These are phyloP conservation scores for Stellera chamaejasme DNA, from an alignment of 345 rosid genomes.

Conservation along the genomic window DNA sequence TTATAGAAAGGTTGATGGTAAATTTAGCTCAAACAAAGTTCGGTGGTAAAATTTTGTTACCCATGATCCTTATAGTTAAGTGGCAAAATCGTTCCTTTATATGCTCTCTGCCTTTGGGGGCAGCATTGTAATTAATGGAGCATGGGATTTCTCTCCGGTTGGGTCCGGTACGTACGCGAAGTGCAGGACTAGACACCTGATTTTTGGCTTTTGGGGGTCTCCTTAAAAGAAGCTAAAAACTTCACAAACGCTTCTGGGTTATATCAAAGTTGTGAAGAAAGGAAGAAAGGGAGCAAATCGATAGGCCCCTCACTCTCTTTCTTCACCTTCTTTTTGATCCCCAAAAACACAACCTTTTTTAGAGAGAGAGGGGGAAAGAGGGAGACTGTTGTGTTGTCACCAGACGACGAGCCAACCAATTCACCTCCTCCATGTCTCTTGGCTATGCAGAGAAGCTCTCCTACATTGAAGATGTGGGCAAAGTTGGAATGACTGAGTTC, in stretches of 20 bases:
- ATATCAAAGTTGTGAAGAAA: constrained; percentile 14
- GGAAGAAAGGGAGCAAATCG: neutral
- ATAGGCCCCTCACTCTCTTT: constrained; percentile 9
- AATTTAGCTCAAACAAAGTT: no score
- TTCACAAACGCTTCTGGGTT: constrained; percentile 5
- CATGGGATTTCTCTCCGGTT: neutral
- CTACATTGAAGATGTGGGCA: constrained; percentile 97
- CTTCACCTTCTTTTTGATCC: constrained; percentile 8
- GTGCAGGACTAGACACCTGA: neutral
- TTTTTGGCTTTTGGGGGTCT: constrained; percentile 27
- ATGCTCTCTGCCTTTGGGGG: no score
- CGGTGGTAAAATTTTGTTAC: no score
- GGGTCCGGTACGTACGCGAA: constrained; percentile 10
- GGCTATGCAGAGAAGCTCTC: constrained; percentile 99
- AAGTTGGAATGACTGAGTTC: constrained; percentile 89
- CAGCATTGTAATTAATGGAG: no score
- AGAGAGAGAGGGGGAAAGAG: neutral
- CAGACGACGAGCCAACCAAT: constrained; percentile 2
- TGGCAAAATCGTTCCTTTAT: no score
- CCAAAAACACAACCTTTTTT: neutral
- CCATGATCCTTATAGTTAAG: no score
- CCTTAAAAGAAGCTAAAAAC: constrained; percentile 32
- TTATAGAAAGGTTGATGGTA: no score
- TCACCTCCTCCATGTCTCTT: constrained; percentile 60
- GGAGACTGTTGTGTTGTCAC: constrained; percentile 4